Evolutionary conservation across 345 rosid genomes (phyloP).

Genomic region (Brassica incana): DNA sequence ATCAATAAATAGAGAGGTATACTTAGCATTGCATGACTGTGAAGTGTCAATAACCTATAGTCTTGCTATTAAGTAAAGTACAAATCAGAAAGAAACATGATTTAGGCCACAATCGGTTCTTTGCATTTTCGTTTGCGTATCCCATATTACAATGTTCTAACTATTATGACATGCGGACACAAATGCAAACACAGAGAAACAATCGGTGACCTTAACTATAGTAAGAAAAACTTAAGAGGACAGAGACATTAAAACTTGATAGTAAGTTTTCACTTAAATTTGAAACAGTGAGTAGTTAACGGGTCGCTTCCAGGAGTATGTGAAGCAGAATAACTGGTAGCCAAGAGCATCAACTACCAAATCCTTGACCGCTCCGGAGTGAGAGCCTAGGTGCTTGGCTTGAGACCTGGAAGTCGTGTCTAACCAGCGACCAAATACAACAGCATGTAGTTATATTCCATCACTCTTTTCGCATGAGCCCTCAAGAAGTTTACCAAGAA

Average conservation of each 20-base stretch:
- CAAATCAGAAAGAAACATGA: neutral
- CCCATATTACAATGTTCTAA: conserved; percentile 6
- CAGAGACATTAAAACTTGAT: conserved; percentile 1
- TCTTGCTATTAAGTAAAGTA: conserved; percentile 1
- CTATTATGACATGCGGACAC: neutral
- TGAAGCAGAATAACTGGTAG: neutral
- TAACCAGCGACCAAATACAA: neutral
- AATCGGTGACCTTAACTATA: neutral
- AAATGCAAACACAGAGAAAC: neutral
- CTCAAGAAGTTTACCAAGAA: conserved; percentile 17
- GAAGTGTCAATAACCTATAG: neutral
- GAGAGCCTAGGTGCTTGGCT: conserved; percentile 8
- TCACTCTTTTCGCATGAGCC: conserved; percentile 12
- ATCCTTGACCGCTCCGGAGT: neutral
- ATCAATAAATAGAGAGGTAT: conserved; percentile 10
- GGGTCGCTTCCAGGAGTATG: neutral
- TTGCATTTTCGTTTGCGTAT: conserved; percentile 8
- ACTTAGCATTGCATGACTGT: conserved; percentile 7
- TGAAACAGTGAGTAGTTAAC: neutral
- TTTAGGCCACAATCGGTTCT: neutral
- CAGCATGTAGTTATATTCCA: conserved; percentile 3
- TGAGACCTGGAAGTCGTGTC: conserved; percentile 12
- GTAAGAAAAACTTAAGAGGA: neutral
- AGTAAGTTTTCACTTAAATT: conserved; percentile 12
- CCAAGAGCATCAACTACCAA: neutral